Base-by-base conservation (phyloP, 73 alveolate genomes). In the Blepharisma japonicum region DNA sequence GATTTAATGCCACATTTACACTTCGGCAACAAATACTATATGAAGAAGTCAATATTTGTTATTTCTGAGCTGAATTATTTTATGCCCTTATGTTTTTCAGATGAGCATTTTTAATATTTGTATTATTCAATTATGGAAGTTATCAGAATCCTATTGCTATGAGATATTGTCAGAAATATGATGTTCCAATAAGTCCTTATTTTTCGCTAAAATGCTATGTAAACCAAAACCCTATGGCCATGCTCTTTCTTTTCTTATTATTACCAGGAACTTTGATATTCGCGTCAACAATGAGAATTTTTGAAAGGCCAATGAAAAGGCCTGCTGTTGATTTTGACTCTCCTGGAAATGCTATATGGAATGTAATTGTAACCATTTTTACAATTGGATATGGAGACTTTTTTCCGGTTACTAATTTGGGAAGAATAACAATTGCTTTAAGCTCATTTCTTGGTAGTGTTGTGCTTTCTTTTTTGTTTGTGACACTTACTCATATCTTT, bases 141-240 rank as follows among this genome's bases (percentile, higher is more conserved):
- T 61, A 18, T 25, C 74, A 61, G 23, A 18, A n/a, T 2, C 47
- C 14, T 25, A 14, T 61, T n/a, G 74, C 74, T 9, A 14, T n/a
- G 23, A 25, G 18, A 14, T 18, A n/a, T 8, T n/a, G 47, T 9
- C 48, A 61, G 5, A 61, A 61, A 61, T 61, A 61, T 25, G 74
- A 39, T 20, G 74, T 61, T 11, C 38, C 14, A 5, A 0, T 5
- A n/a, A 61, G 18, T 39, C 38, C 74, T 14, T n/a, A n/a, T 18
- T 61, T 61, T 25, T 61, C 74, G 5, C 18, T 61, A 25, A 61
- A 61, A 61, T 61, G 74, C 46, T 61, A 61, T 39, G 23, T 61
- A n/a, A 39, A 39, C 4, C 47, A n/a, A 20, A 61, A 61, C 74
- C 49, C 74, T 0, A 61, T 61, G 74, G n/a, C 46, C 14, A 61